These are phyloP conservation scores for Massarina eburnea DNA, from an alignment of 2,329 filamentous ascomycete species.

Conservation along the genomic window DNA sequence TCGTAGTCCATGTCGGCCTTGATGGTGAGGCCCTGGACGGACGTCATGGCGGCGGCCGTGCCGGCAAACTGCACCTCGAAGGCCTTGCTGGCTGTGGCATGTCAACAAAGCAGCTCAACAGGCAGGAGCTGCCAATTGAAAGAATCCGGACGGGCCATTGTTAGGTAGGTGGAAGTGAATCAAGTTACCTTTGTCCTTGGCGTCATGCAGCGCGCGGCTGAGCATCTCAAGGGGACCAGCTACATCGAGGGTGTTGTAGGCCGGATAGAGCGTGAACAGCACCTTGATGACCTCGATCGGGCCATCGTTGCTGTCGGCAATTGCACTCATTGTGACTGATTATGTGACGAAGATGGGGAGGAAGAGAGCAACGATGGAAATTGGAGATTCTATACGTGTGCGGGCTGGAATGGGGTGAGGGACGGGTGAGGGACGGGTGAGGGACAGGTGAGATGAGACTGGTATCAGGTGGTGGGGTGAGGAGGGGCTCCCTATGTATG, in stretches of 20 bases:
- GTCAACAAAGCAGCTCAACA: conserved; percentile 21
- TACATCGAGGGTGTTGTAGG: conserved; percentile 60
- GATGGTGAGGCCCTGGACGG: conserved; percentile 67
- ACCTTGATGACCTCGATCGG: conserved; percentile 64
- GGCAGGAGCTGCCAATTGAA: conserved; percentile 1
- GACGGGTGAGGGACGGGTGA: conserved; percentile 1
- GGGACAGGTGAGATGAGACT: not conserved
- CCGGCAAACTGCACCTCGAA: conserved; percentile 58
- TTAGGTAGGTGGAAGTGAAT: conserved; percentile 1
- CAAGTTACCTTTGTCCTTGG: conserved; percentile 53
- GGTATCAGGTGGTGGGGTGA: not conserved
- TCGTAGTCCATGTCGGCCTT: conserved; percentile 76
- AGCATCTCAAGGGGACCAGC: conserved; percentile 62
- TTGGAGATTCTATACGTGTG: not conserved
- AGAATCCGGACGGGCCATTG: not conserved
- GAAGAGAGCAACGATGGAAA: conserved; percentile 15
- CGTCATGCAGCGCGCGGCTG: conserved; percentile 55
- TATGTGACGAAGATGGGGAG: conserved; percentile 15
- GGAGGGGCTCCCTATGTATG: not conserved
- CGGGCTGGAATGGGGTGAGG: not conserved
- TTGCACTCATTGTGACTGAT: conserved; percentile 44
- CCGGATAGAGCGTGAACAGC: conserved; percentile 59
- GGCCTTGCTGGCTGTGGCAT: conserved; percentile 50
- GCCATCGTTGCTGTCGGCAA: conserved; percentile 41
- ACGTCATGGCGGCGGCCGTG: conserved; percentile 49